A percentile compares a stretch with the other conserved stretches of the same genome.
phyloP scores from a whole-genome alignment of 2,329 filamentous ascomycete genomes.

The Trichoderma sp. region DNA sequence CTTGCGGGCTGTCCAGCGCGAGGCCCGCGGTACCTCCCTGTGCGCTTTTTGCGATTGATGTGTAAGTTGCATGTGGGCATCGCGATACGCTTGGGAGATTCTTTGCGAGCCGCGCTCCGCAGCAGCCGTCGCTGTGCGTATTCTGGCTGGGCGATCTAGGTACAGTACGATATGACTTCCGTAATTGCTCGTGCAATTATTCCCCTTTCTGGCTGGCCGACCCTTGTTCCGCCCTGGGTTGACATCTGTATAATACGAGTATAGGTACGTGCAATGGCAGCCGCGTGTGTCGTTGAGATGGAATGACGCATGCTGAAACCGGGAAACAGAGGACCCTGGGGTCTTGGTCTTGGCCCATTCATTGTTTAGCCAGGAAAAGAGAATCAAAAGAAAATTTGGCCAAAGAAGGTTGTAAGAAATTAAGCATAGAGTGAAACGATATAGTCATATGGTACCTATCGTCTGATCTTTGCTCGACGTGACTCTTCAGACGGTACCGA shows the following conservation, averaged over 20 bases:
- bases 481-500: background rate
- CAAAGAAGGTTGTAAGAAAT: background rate
- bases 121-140: background rate
- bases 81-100: background rate
- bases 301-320: conserved; percentile 4
- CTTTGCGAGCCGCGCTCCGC: background rate
- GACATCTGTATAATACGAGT: background rate
- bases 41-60: background rate
- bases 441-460: background rate
- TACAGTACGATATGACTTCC: background rate
- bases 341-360: background rate
- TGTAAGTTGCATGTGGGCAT: background rate
- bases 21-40: conserved; percentile 17
- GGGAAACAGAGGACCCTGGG: background rate
- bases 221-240: background rate
- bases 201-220: background rate
- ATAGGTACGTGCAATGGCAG: background rate
- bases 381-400: background rate
- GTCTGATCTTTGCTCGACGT: background rate
- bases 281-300: background rate
- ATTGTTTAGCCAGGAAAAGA: background rate
- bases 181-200: background rate
- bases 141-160: background rate
- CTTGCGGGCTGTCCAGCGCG: conserved; percentile 15
- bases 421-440: background rate